Evolutionary conservation across 495 filamentous ascomycete species (phyloP), one percentile per base, ranked within the genome.

Genomic region (Aspergillus heteromorphus): DNA sequence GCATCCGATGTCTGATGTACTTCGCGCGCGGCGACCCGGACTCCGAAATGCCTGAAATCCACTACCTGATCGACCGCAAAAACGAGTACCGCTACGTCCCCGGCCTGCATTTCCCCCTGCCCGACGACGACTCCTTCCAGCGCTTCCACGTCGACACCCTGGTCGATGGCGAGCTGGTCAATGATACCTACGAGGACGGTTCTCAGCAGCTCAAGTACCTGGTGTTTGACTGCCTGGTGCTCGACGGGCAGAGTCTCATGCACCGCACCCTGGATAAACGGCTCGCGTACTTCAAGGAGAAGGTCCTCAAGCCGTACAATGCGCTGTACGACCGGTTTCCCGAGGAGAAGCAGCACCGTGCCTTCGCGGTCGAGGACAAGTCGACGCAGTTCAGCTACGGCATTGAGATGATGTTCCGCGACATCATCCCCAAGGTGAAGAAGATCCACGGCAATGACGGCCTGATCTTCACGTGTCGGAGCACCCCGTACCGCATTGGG

Each of bases 41-140:
- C 19, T 73, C 69, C 20, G 71, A 79, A 10, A 59, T 58, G 8
- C 73, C 78, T 6, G 78, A 87, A 53, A 80, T 83, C 48, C 76
- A 82, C 56, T 96, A 95, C 77, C 76, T 98, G 54, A 95, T 98
- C 71, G 93, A 98, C 69, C 90, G 93, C 58, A 92, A 88, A 73
- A 97, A 98, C 70, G 90, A 97, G 60, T 98, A 92, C 75, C 96
- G 91, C 77, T 89, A 72, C 53, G 81, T 90, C n/a, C 80, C 79
- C 7, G 74, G 75, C 34, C 73, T 97, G 41, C 90, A 95, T 68
- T 93, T 97, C 65, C 93, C 93, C 0, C 53, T 86, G 21, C 79
- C 83, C 1, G 72, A 76, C 21, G 76, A 84, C 48, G 76, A 85
- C 2, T 66, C 69, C 4, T 79, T 78, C 45, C 69, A 76, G 45